Conservation (phyloP, 176 grass and related monocot species). For the Carex cristatella region DNA sequence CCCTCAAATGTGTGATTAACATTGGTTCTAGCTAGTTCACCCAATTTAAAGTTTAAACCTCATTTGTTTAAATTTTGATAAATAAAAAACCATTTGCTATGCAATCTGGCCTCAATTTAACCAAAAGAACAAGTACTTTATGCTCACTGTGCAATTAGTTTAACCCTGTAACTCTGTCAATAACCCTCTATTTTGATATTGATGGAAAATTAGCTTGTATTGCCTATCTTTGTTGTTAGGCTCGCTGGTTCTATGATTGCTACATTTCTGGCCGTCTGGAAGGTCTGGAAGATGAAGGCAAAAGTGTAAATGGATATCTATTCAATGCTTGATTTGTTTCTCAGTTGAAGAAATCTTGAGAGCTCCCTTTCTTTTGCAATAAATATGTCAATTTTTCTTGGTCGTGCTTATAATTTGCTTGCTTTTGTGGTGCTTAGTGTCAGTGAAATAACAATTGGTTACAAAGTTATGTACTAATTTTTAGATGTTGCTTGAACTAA, state of each 20-base stretch:
- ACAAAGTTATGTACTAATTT: background rate
- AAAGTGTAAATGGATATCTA: slow-evolving; percentile 44
- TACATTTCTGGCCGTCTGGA: slow-evolving; percentile 59
- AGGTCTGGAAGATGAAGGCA: slow-evolving; percentile 36
- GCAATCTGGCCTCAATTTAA: background rate
- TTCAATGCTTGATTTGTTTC: background rate
- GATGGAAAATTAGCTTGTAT: background rate
- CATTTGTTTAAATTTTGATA: background rate
- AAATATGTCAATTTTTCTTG: background rate
- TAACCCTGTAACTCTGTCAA: too few relatives aligned
- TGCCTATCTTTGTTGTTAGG: slow-evolving; percentile 39
- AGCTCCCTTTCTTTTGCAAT: background rate
- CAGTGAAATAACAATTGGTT: background rate
- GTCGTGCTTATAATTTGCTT: background rate
- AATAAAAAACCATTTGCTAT: background rate
- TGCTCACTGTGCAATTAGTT: background rate
- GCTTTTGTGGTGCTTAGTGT: background rate
- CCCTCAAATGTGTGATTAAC: background rate
- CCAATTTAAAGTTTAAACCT: background rate
- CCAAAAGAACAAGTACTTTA: background rate
- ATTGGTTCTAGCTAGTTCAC: background rate
- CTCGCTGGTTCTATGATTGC: slow-evolving; percentile 84
- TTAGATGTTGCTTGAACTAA: background rate
- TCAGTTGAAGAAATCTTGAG: background rate
- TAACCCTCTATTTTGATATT: background rate